Evolutionary conservation across 2,329 filamentous ascomycete genomes (phyloP), one percentile per base, ranked within the genome.

Genomic region (Claviceps pusilla): DNA sequence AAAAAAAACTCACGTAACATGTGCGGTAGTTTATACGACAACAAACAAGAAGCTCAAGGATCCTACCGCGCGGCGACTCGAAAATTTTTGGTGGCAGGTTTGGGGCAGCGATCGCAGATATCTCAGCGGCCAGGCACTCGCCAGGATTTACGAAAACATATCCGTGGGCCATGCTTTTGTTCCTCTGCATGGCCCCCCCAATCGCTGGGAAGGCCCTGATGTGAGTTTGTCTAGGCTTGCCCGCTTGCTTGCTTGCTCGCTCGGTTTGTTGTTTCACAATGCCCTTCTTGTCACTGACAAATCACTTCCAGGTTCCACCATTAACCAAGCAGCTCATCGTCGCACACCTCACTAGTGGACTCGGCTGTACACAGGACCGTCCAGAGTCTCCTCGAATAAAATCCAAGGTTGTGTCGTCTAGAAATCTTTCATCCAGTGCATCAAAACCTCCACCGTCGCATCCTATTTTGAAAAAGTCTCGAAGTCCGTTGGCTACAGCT

Each of bases 61-160:
- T 59, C 80, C 80, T n/a, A 83, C 78, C 3, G 78, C 79, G 33
- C 76, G 76, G 56, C 77, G 80, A 19, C 67, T 83, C 24, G 80
- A 83, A 62, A 79, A 82, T 60, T 82, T 82, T 59, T 84, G 80
- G 80, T 83, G 79, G 76, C 79, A 82, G 61, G 77, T 83, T 53
- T 79, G 78, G 73, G 79, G 79, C 39, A 83, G 80, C 59, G 69
- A 80, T 58, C 70, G 75, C 33, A 72, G 75, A 39, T 63, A 72
- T 53, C 69, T 82, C 50, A 75, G 76, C 49, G 80, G 77, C 43
- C 69, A 68, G 39, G 71, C 73, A 12, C 69, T 83, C 48, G 79
- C 80, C 55, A 73, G 66, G 57, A 66, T 82, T 5, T 83, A 78
- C 59, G 70, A 76, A 60, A 70, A 79, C 37, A 80, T 83, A 48